Percentiles rank a stretch among this genome's conserved stretches.
phyloP scores from a whole-genome alignment of 2,329 filamentous ascomycete species.

The Pleomassaria siparia region DNA sequence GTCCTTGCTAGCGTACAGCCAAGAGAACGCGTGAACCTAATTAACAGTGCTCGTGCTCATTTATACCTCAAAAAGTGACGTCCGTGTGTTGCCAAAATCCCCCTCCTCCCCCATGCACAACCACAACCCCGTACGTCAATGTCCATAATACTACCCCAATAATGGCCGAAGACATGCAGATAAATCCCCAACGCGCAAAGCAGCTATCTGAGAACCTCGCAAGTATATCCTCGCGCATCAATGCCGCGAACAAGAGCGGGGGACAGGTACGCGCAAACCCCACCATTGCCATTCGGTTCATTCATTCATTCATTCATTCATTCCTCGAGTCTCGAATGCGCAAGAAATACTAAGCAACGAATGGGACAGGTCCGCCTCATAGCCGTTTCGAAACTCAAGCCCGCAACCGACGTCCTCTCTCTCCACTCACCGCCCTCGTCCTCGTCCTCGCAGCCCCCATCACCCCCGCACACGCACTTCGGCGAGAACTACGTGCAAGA shows the following conservation, averaged over 20 bases:
- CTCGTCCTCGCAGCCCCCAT: slow-evolving; percentile 5
- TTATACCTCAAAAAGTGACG: no score
- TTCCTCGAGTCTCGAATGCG: not conserved
- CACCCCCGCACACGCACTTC: slow-evolving; percentile 68
- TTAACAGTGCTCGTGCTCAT: no score
- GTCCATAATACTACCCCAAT: slow-evolving; percentile 14
- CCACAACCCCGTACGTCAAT: no score
- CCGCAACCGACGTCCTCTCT: slow-evolving; percentile 84
- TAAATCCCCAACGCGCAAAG: slow-evolving; percentile 48
- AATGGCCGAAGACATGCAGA: slow-evolving; percentile 43
- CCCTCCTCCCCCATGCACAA: no score
- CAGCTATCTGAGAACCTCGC: slow-evolving; percentile 49
- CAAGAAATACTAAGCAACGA: slow-evolving; percentile 7
- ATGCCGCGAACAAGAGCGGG: slow-evolving; percentile 37
- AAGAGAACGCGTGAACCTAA: no score
- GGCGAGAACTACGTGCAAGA: slow-evolving; percentile 92
- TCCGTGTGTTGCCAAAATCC: slow-evolving; percentile 15
- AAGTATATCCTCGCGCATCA: slow-evolving; percentile 45
- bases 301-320: no score
- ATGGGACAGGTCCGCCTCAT: slow-evolving; percentile 74
- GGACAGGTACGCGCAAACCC: slow-evolving; percentile 27
- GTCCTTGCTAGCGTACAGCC: no score
- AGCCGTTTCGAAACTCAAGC: slow-evolving; percentile 95
- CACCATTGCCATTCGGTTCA: no score
- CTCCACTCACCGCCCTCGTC: slow-evolving; percentile 62